These are phyloP conservation scores for Exophiala alcalophila DNA, from an alignment of 2,329 filamentous ascomycete species.

Conservation along the genomic window DNA sequence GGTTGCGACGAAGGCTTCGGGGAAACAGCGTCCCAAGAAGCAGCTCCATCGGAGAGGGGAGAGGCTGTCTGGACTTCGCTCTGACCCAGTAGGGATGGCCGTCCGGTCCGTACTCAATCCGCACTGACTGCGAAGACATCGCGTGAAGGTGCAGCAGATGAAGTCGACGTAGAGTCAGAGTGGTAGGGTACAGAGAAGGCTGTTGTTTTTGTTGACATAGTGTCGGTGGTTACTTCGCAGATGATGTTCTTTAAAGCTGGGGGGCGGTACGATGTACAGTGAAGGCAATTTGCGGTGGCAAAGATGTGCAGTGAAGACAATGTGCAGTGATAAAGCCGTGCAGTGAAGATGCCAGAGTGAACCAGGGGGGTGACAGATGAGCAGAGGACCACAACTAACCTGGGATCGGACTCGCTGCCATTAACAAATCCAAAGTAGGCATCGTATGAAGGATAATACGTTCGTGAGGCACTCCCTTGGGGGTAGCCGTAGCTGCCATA, in stretches of 20 bases:
- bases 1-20: slow-evolving; percentile 13
- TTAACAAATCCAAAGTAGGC: slow-evolving; percentile 20
- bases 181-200: background rate
- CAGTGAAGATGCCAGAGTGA: slow-evolving; percentile 1
- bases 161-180: slow-evolving; percentile 6
- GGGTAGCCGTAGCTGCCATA: slow-evolving; percentile 1
- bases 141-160: background rate
- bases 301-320: no score
- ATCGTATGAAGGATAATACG: slow-evolving; percentile 24
- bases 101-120: slow-evolving; percentile 27
- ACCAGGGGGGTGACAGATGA: slow-evolving; percentile 5
- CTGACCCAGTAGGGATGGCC: slow-evolving; percentile 28
- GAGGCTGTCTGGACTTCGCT: slow-evolving; percentile 20
- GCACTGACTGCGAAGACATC: slow-evolving; percentile 13
- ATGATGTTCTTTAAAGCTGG: no score
- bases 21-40: slow-evolving; percentile 15
- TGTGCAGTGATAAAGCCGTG: no score
- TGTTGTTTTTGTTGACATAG: slow-evolving; percentile 4
- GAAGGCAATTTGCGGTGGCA: no score
- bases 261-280: no score
- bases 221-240: no score
- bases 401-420: slow-evolving; percentile 6
- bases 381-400: slow-evolving; percentile 20
- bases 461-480: slow-evolving; percentile 14
- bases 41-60: slow-evolving; percentile 5